A percentile compares a stretch with the other conserved stretches of the same genome.
These are phyloP conservation scores for Marasmius oreades DNA, from an alignment of 1,284 basidiomycete genomes.

Conservation along the genomic window DNA sequence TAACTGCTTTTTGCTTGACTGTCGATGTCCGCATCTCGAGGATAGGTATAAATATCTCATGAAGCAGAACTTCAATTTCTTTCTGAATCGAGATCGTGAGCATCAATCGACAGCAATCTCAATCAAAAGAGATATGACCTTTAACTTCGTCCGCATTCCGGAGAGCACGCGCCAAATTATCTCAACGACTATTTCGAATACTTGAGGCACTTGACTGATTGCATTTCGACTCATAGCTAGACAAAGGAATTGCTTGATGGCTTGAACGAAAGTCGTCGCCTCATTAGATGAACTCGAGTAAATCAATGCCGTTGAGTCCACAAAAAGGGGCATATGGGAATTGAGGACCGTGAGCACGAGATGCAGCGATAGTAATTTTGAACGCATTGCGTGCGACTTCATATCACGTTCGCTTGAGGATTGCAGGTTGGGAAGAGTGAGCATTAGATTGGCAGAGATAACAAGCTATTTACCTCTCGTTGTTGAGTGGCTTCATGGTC, in stretches of 20 bases:
- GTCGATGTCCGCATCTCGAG: slow-evolving; percentile 98
- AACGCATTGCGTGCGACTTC: slow-evolving; percentile 94
- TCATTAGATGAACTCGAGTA: slow-evolving; percentile 86
- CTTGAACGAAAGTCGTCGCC: slow-evolving; percentile 85
- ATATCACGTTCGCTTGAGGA: slow-evolving; percentile 79
- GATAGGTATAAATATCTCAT: slow-evolving; percentile 99
- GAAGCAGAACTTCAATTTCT: slow-evolving; percentile 97
- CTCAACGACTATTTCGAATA: slow-evolving; percentile 97
- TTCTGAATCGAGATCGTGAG: slow-evolving; percentile 52
- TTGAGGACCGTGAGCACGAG: slow-evolving; percentile 91
- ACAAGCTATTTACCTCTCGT: slow-evolving; percentile 68
- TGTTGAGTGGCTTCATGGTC: slow-evolving; percentile 95
- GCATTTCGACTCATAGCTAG: slow-evolving; percentile 93
- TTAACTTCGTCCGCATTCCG: slow-evolving; percentile 93
- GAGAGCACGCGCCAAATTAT: slow-evolving; percentile 97
- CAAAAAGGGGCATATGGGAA: slow-evolving; percentile 86
- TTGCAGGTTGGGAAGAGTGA: slow-evolving; percentile 13
- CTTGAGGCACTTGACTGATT: slow-evolving; percentile 91
- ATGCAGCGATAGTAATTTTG: slow-evolving; percentile 90
- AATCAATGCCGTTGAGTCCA: slow-evolving; percentile 82
- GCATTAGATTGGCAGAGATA: background rate
- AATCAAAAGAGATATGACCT: slow-evolving; percentile 45
- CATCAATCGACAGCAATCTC: slow-evolving; percentile 7
- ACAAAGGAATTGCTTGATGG: slow-evolving; percentile 94
- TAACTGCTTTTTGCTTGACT: slow-evolving; percentile 89